Percentiles rank a stretch among this genome's conserved stretches.
phyloP scores from a whole-genome alignment of 208 protist species.

The Porcisia deanei region DNA sequence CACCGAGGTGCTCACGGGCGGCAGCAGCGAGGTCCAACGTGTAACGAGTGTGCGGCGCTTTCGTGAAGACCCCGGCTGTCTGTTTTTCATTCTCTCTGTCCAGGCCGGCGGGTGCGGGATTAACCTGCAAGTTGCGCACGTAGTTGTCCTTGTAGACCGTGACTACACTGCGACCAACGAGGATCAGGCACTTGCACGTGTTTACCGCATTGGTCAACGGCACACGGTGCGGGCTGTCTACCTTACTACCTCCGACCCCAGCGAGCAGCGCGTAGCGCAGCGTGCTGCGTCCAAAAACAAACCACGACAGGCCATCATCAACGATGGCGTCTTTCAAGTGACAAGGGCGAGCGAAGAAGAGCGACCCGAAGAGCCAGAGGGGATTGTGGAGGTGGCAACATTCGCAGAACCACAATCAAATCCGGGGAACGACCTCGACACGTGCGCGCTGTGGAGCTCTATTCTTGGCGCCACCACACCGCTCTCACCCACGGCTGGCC shows the following conservation, averaged over 20 bases:
- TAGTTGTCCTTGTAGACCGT: slow-evolving; percentile 96
- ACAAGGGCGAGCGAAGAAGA: background rate
- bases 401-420: background rate
- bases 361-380: background rate
- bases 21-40: slow-evolving; percentile 55
- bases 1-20: slow-evolving; percentile 66
- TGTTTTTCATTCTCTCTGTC: slow-evolving; percentile 96
- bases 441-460: background rate
- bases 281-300: slow-evolving; percentile 53
- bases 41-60: slow-evolving; percentile 88
- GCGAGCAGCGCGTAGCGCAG: slow-evolving; percentile 42
- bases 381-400: background rate
- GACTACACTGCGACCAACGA: slow-evolving; percentile 98
- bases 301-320: slow-evolving; percentile 55
- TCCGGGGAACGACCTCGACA: background rate
- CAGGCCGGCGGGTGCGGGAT: slow-evolving; percentile 97
- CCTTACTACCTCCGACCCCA: slow-evolving; percentile 87
- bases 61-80: slow-evolving; percentile 75
- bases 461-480: background rate
- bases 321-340: slow-evolving; percentile 47
- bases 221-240: slow-evolving; percentile 95
- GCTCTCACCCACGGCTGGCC: background rate
- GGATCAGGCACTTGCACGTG: slow-evolving; percentile 95
- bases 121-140: slow-evolving; percentile 96
- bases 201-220: slow-evolving; percentile 97